Conservation (phyloP, 192 early-diverging fungal species). For the Lobosporangium transversale region DNA sequence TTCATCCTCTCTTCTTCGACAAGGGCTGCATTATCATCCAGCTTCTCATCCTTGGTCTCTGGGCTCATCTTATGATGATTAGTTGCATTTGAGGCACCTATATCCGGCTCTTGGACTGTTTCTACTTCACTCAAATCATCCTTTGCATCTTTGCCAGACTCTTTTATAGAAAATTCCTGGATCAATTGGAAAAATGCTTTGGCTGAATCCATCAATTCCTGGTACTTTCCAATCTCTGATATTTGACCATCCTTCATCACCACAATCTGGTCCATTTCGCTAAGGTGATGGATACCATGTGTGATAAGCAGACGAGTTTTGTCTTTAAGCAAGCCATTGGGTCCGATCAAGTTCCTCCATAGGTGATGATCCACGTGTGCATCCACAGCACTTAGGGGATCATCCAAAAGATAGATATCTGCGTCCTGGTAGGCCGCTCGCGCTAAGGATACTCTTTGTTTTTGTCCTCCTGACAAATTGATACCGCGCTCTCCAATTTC, state of each 20-base stretch:
- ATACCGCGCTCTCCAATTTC: constrained; percentile 57
- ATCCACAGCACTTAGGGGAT: constrained; percentile 84
- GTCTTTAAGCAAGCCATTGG: constrained; percentile 78
- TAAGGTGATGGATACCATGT: constrained; percentile 78
- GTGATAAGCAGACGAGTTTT: constrained; percentile 86
- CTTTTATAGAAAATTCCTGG: constrained; percentile 67
- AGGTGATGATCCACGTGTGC: constrained; percentile 39
- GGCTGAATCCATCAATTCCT: constrained; percentile 66
- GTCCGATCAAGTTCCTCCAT: constrained; percentile 66
- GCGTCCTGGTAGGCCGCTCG: constrained; percentile 80
- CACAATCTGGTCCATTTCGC: constrained; percentile 70
- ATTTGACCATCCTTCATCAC: constrained; percentile 76
- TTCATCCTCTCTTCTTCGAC: constrained; percentile 84
- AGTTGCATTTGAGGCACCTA: too few species aligned
- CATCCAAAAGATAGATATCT: constrained; percentile 86
- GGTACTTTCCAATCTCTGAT: constrained; percentile 69
- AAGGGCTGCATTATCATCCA: constrained; percentile 57
- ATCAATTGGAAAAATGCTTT: constrained; percentile 73
- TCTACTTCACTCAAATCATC: constrained; percentile 7
- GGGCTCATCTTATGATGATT: constrained; percentile 28
- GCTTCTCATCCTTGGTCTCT: constrained; percentile 10
- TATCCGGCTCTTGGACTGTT: constrained; percentile 9
- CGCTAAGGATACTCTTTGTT: constrained; percentile 84
- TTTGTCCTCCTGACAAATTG: constrained; percentile 82
- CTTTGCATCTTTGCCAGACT: not conserved